Conservation (phyloP, 441 rosid species). For the Kokia cookei region DNA sequence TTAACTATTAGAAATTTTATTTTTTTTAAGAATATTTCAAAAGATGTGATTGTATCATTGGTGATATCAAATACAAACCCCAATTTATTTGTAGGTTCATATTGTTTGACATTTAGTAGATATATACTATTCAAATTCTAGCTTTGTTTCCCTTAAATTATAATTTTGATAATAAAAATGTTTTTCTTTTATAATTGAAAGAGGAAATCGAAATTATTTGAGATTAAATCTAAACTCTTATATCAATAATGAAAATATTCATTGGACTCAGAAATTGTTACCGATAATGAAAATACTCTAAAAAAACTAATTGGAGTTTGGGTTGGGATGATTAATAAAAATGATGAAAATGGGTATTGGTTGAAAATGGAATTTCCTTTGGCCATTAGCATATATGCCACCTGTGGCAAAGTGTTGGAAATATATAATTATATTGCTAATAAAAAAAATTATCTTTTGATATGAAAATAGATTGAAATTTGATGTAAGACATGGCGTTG, state of each 20-base stretch:
- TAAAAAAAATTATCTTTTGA: too few relatives aligned
- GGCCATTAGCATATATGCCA: slow-evolving; percentile 24
- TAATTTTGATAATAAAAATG: not conserved
- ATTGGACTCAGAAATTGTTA: too few relatives aligned
- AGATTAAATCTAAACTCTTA: too few relatives aligned
- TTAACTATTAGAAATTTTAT: too few relatives aligned
- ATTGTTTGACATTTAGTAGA: not conserved
- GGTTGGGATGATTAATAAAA: not conserved
- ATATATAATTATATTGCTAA: too few relatives aligned
- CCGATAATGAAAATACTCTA: too few relatives aligned
- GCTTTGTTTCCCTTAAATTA: not conserved
- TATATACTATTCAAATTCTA: not conserved
- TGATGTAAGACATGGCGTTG: slow-evolving; percentile 19
- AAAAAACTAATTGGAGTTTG: not conserved
- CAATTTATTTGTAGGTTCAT: not conserved
- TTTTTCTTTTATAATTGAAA: too few relatives aligned
- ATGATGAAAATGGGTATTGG: slow-evolving; percentile 19
- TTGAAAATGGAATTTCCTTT: slow-evolving; percentile 22
- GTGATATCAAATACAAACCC: not conserved
- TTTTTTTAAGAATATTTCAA: too few relatives aligned
- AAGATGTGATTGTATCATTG: too few relatives aligned
- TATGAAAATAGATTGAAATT: not conserved
- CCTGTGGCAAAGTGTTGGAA: not conserved
- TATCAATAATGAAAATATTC: too few relatives aligned
- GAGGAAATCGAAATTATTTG: too few relatives aligned